Evolutionary conservation across 306 rosid species (phyloP).

Genomic region (Luffa acutangula): DNA sequence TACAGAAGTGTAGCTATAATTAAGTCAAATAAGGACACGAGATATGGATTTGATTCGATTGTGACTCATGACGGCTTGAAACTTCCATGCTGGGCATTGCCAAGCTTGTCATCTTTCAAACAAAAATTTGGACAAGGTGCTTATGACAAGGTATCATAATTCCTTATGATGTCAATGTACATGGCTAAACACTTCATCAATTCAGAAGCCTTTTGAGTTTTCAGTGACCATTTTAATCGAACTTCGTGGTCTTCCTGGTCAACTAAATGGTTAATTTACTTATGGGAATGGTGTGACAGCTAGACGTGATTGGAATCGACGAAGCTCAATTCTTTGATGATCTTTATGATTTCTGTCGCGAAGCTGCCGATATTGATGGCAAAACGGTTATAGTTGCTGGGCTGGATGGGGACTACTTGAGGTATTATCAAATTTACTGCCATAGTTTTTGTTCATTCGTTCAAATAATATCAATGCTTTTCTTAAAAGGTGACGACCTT

Average conservation of each 20-base stretch:
- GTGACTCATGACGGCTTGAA: constrained; percentile 85
- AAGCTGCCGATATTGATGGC: constrained; percentile 43
- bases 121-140: constrained; percentile 59
- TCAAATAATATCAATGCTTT: neutral
- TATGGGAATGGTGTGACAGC: constrained; percentile 20
- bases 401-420: constrained; percentile 40
- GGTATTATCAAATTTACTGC: constrained; percentile 12
- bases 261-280: constrained; percentile 9
- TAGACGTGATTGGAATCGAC: constrained; percentile 42
- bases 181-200: neutral
- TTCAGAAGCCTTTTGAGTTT: neutral
- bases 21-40: constrained; percentile 83
- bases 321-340: constrained; percentile 47
- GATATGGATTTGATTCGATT: constrained; percentile 79
- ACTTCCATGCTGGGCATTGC: constrained; percentile 69
- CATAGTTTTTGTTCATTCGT: neutral
- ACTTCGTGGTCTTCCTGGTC: neutral
- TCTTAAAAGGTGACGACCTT: neutral
- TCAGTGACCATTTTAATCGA: neutral
- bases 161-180: neutral
- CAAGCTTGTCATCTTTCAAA: constrained; percentile 60
- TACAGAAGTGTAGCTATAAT: constrained; percentile 70
- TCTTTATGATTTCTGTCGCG: constrained; percentile 34
- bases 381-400: constrained; percentile 40
- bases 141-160: constrained; percentile 45